phyloP scores from a whole-genome alignment of 768 basidiomycete species.

The Porphyrellus cyaneotinctus region DNA sequence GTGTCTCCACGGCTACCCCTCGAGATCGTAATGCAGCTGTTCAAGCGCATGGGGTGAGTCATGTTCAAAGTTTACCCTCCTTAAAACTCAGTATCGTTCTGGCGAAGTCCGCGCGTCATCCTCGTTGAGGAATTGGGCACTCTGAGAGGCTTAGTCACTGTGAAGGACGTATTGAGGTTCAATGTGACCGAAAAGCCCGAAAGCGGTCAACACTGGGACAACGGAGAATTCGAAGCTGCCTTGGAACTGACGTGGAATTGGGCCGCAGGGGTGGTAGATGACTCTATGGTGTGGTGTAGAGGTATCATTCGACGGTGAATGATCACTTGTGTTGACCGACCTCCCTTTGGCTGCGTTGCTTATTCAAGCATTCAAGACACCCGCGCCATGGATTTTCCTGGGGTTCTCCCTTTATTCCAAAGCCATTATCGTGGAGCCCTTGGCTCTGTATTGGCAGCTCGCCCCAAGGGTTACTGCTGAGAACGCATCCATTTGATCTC shows the following conservation, averaged over 20 bases:
- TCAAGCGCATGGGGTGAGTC: slow-evolving; percentile 94
- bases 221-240: slow-evolving; percentile 60
- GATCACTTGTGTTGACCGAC: neutral
- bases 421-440: neutral
- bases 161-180: slow-evolving; percentile 93
- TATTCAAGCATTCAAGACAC: neutral
- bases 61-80: neutral
- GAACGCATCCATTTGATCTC: neutral
- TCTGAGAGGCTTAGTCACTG: slow-evolving; percentile 83
- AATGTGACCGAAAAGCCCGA: slow-evolving; percentile 58
- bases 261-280: slow-evolving; percentile 37
- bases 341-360: neutral
- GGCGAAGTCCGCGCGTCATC: slow-evolving; percentile 85
- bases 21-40: slow-evolving; percentile 96
- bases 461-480: neutral
- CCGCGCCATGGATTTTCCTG: neutral
- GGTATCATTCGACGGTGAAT: slow-evolving; percentile 21
- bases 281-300: slow-evolving; percentile 27
- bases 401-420: neutral
- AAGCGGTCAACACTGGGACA: slow-evolving; percentile 54
- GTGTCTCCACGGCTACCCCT: slow-evolving; percentile 89
- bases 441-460: neutral
- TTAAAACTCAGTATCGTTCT: neutral
- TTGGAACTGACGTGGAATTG: slow-evolving; percentile 60
- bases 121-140: slow-evolving; percentile 84